Base-by-base conservation (phyloP, 371 early-diverging fungal species). In the Paraphysoderma sedebokerense region DNA sequence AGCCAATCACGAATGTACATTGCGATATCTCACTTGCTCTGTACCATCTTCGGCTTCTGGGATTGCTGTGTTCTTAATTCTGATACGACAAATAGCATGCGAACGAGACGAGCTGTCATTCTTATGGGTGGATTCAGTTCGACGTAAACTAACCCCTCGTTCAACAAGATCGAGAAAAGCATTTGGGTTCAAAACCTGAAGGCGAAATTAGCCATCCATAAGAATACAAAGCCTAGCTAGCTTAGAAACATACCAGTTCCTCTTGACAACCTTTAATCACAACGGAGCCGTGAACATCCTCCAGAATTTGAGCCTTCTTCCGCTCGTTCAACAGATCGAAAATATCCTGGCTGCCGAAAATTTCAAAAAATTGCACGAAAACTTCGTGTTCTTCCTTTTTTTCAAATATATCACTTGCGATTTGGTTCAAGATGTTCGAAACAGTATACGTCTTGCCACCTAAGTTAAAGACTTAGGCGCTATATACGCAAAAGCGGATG, bases 401-500 rank as follows among this genome's bases (percentile, higher is more conserved):
- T 11, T 49, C 32, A 33, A 62, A 66, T 13, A 68, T 20, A 41
- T 68, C 66, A 19, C 41, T 20, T 5, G 61, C 61, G 34, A 42
- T 12, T 1, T 22, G 15, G 1, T 15, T 20, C 9, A 32, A 3
- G 27, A 40, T 34, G 13, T 66, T 70, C 19, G 60, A 62, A 68
- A 77, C 68, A 22, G 76, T 74, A 51, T 59, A 65, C 7, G 76
- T 76, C 61, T 76, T 78, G 17, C 79, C 76, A 38, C 30, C 24
- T n/a, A n/a, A n/a, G n/a, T n/a, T n/a, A n/a, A n/a, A n/a, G n/a
- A n/a, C n/a, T n/a, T n/a, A n/a, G n/a, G n/a, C n/a, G n/a, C n/a
- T n/a, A n/a, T n/a, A n/a, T n/a, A 11, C 42, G 30, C 5, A 31
- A 30, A 28, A 30, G 42, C 34, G n/a, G 12, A n/a, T n/a, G 13